These are phyloP conservation scores for Didymosphaeria variabile DNA, from an alignment of 2,329 filamentous ascomycete species.

Conservation along the genomic window DNA sequence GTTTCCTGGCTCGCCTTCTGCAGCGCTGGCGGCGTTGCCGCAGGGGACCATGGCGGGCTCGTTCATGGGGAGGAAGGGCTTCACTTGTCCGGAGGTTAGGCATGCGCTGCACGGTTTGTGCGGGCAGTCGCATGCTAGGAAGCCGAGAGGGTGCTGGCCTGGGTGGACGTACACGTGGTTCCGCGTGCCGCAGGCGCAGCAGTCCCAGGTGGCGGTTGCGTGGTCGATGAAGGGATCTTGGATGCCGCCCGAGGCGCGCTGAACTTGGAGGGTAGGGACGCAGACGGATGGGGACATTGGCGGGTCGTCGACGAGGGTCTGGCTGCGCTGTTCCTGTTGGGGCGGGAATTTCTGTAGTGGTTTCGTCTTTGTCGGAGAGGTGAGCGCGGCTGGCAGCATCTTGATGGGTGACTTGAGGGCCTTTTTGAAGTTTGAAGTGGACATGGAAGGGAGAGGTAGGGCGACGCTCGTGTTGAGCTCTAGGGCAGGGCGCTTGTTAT, in stretches of 20 bases:
- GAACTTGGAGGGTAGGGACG: background rate
- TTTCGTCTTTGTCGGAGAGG: background rate
- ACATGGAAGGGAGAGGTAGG: background rate
- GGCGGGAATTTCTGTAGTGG: background rate
- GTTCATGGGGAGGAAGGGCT: conserved; percentile 34
- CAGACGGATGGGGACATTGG: background rate
- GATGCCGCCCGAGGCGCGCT: background rate
- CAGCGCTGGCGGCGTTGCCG: conserved; percentile 3
- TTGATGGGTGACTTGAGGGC: background rate
- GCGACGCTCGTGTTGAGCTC: background rate
- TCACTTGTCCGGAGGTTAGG: conserved; percentile 28
- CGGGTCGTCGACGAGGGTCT: background rate
- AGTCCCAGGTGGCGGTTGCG: conserved; percentile 14
- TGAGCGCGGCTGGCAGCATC: background rate
- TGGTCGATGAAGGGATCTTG: background rate
- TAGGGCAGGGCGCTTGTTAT: background rate
- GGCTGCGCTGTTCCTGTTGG: background rate
- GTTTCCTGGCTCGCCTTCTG: conserved; percentile 5
- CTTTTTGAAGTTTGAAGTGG: background rate
- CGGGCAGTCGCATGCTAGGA: conserved; percentile 33
- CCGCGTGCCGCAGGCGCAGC: conserved; percentile 17
- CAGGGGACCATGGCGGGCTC: conserved; percentile 32
- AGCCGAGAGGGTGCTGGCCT: conserved; percentile 28
- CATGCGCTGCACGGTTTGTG: conserved; percentile 38
- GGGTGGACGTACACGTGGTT: conserved; percentile 2